Evolutionary conservation across 2,329 filamentous ascomycete genomes (phyloP), one percentile per base, ranked within the genome.

Genomic region (Sclerotinia nivalis): DNA sequence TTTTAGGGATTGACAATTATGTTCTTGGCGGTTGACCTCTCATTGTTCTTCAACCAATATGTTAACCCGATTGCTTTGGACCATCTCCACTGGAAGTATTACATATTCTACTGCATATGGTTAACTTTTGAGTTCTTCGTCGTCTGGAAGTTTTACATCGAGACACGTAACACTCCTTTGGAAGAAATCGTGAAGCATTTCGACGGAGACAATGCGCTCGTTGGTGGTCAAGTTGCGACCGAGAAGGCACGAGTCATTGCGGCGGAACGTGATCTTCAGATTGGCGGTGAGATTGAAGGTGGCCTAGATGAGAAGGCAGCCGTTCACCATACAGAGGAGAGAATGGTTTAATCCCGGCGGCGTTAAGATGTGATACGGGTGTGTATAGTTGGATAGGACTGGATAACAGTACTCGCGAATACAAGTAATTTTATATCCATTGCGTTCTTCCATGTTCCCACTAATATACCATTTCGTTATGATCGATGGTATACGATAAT

Each of bases 171-270:
- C 74, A 81, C 80, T 9, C 78, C 82, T 54, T 78, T 83, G 37
- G 82, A 83, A 74, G 81, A 83, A 70, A 83, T 83, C 69, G 81
- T 81, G 62, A 82, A 80, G 74, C 78, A 80, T 73, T 83, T 83
- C 68, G 82, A 83, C 73, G 80, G 81, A 28, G 81, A 83, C 9
- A 76, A 77, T 61, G 82, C 82, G n/a, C 58, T 70, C 22, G 61
- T 71, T 25, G 70, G 70, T 34, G 70, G 70, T n/a, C 66, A 61
- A 43, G 70, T 25, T 34, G 70, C 70, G 13, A 71, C 70, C 28
- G 70, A 68, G 31, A 71, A 71, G 18, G 61, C 68, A 34, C 67
- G 49, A 37, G 40, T 67, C 9, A 49, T 71, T 60, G 70, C 60
- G 6, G 69, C 65, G 22, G 22, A 65, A 22, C 59, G 49, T 13